These are phyloP conservation scores for Zygosaccharomyces pseudorouxii DNA, from an alignment of 805 yeast species.

Conservation along the genomic window DNA sequence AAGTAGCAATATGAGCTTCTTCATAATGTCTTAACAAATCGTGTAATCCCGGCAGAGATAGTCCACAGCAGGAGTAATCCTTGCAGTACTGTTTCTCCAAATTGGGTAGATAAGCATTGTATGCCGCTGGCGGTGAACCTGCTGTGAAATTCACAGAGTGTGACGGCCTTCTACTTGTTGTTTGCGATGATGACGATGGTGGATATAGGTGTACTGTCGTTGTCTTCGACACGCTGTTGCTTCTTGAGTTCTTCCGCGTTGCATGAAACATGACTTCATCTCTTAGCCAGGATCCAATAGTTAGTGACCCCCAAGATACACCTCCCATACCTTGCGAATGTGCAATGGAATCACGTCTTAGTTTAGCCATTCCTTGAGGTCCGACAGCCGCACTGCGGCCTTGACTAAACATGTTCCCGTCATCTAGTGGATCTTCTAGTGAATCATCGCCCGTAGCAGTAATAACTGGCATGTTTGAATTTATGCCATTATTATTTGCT, in stretches of 20 bases:
- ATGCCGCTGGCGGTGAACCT: slow-evolving; percentile 55
- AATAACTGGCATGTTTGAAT: slow-evolving; percentile 14
- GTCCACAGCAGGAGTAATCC: slow-evolving; percentile 96
- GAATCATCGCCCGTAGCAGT: slow-evolving; percentile 67
- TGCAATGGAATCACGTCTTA: slow-evolving; percentile 86
- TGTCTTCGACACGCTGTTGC: slow-evolving; percentile 10
- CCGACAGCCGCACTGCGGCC: slow-evolving; percentile 13
- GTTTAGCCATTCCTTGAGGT: slow-evolving; percentile 35
- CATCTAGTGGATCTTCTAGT: slow-evolving; percentile 92
- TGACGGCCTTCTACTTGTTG: slow-evolving; percentile 14
- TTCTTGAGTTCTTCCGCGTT: slow-evolving; percentile 19
- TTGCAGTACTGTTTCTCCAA: slow-evolving; percentile 94
- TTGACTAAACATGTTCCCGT: slow-evolving; percentile 88
- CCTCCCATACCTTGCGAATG: slow-evolving; percentile 99
- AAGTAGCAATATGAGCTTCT: slow-evolving; percentile 79
- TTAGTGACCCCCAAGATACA: slow-evolving; percentile 92
- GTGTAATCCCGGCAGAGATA: slow-evolving; percentile 84
- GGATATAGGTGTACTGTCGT: slow-evolving; percentile 11
- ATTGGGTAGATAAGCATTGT: slow-evolving; percentile 80
- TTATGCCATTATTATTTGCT: slow-evolving; percentile 7
- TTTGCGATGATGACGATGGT: slow-evolving; percentile 9
- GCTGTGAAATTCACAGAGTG: slow-evolving; percentile 7
- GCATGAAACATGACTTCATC: slow-evolving; percentile 76
- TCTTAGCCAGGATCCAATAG: slow-evolving; percentile 92
- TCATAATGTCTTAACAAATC: slow-evolving; percentile 92